A percentile compares a stretch with the other conserved stretches of the same genome.
phyloP scores from a whole-genome alignment of 352 stramenopile genomes.

The Globisporangium alternatum region DNA sequence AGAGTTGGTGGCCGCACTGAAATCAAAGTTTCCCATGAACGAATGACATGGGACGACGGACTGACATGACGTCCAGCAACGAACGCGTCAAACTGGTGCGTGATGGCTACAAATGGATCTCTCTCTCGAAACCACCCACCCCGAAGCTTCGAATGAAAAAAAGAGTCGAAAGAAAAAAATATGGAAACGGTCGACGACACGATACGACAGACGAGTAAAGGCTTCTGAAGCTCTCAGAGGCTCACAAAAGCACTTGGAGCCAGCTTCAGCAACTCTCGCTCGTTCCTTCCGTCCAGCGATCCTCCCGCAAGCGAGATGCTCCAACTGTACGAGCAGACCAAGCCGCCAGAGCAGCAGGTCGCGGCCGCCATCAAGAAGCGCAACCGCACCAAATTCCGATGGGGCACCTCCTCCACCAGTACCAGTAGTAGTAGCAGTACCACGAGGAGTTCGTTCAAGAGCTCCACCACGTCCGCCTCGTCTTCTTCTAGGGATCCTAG shows the following conservation, averaged over 20 bases:
- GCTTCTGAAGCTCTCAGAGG: neutral
- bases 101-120: neutral
- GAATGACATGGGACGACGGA: too few species aligned
- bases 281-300: neutral
- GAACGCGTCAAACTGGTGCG: neutral
- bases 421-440: neutral
- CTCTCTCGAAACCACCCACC: neutral
- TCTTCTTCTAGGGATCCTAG: neutral
- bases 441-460: neutral
- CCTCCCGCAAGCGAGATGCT: constrained; percentile 1
- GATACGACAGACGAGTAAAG: neutral
- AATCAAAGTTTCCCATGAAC: too few species aligned
- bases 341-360: constrained; percentile 16
- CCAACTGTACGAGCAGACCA: constrained; percentile 18
- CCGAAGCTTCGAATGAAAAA: neutral
- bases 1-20: too few species aligned
- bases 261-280: neutral
- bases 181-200: neutral
- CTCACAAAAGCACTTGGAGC: neutral
- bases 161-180: neutral
- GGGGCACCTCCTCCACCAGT: constrained; percentile 7
- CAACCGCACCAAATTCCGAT: constrained; percentile 16
- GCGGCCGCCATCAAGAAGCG: constrained; percentile 15
- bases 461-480: neutral
- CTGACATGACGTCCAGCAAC: neutral